Evolutionary conservation across 768 basidiomycete species (phyloP), one percentile per base, ranked within the genome.

Genomic region (Cytidiella melzeri): DNA sequence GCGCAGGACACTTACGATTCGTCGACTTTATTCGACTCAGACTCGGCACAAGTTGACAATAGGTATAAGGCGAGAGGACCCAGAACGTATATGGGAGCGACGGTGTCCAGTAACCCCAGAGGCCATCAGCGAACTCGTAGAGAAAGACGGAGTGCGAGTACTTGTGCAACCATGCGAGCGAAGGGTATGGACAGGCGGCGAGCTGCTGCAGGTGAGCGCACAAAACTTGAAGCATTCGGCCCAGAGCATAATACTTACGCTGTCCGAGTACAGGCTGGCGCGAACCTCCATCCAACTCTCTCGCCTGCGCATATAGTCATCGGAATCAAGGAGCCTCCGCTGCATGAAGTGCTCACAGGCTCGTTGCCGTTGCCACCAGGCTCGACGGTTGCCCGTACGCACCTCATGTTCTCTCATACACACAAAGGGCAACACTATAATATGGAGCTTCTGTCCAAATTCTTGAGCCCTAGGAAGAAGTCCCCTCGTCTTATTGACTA

Each of bases 401-500:
- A 93, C 57, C 66, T 94, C 48, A 92, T 93, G 83, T 95, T 96
- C 74, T 92, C 87, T 25, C 92, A 94, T 62, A 94, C 92, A 0
- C 78, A 80, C 47, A 95, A 94, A 64, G 88, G 87, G 0, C 89
- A 95, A 65, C 64, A 72, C 5, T 94, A 94, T 67, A 96, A 95
- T 58, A 88, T 84, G 61, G 78, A 83, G 0, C 69, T 96, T 0
- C 73, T 96, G 2, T 72, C 83, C 0, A 72, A 75, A 45, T 91
- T 87, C 63, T 66, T 85, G 6, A 40, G 40, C 18, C 51, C 55
- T 11, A 45, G 52, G 7, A 34, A 34, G 7, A 34, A 7, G 30
- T 7, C 9, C 30, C 77, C 83, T 1, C 71, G 76, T 2, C 65
- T 95, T 12, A 75, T 96, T 46, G 93, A 96, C 64, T 93, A 90